A percentile compares a stretch with the other conserved stretches of the same genome.
These are phyloP conservation scores for Rhodosporidiobolus odoratus DNA, from an alignment of 768 basidiomycete species.

Conservation along the genomic window DNA sequence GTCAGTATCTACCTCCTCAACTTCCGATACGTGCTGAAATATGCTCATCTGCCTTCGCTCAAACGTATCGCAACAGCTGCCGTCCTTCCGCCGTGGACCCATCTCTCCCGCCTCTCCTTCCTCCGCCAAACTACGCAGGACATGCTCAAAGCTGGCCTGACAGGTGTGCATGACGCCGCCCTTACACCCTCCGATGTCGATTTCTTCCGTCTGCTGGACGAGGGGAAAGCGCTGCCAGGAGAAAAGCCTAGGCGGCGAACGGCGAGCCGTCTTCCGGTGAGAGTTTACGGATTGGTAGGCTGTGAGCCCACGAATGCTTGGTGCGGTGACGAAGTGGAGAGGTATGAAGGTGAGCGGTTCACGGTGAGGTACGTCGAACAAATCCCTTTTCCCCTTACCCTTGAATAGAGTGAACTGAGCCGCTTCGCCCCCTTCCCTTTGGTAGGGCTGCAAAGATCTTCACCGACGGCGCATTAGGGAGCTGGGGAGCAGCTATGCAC, in stretches of 20 bases:
- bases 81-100: constrained; percentile 56
- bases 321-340: constrained; percentile 63
- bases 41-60: neutral
- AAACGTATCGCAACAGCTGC: no score
- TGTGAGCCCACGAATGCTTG: constrained; percentile 53
- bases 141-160: constrained; percentile 72
- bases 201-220: constrained; percentile 59
- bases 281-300: constrained; percentile 41
- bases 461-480: constrained; percentile 82
- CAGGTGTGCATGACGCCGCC: constrained; percentile 78
- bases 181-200: constrained; percentile 54
- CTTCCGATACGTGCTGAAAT: neutral
- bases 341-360: constrained; percentile 60
- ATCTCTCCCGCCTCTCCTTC: constrained; percentile 57
- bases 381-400: constrained; percentile 30
- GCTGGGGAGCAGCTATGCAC: constrained; percentile 83
- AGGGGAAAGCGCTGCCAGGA: neutral
- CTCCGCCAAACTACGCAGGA: constrained; percentile 62
- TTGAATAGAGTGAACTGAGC: neutral
- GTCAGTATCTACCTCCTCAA: neutral
- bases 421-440: rapidly evolving
- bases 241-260: neutral
- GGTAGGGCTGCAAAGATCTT: constrained; percentile 65
- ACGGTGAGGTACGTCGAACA: constrained; percentile 49
- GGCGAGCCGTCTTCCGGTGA: constrained; percentile 60